These are phyloP conservation scores for Senna tora DNA, from an alignment of 306 rosid species.

Conservation along the genomic window DNA sequence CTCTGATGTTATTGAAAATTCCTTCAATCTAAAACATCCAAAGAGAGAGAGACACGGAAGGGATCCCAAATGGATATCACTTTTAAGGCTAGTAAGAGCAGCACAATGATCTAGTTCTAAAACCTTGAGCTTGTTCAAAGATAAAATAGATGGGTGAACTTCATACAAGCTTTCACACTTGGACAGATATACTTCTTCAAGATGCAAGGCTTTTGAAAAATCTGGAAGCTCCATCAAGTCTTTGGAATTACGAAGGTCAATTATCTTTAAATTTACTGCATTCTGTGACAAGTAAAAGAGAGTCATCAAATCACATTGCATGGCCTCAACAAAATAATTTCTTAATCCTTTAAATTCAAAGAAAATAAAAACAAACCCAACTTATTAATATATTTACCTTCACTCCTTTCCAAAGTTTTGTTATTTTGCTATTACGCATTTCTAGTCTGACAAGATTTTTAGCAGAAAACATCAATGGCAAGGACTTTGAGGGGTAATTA, in stretches of 20 bases:
- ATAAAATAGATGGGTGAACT: neutral
- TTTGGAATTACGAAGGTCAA: neutral
- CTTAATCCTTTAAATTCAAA: no score
- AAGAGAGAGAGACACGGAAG: no score
- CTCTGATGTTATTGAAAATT: no score
- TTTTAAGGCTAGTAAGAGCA: no score
- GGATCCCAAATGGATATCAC: no score
- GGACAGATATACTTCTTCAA: neutral
- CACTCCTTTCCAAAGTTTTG: conserved; percentile 32
- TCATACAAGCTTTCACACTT: neutral
- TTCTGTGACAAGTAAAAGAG: neutral
- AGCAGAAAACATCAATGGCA: conserved; percentile 27
- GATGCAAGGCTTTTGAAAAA: neutral
- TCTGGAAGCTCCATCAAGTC: neutral
- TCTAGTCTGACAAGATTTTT: conserved; percentile 35
- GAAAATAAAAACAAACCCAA: no score
- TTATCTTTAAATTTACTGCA: neutral
- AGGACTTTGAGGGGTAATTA: conserved; percentile 33
- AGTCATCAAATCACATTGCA: no score
- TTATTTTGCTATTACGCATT: conserved; percentile 28
- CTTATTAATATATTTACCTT: conserved; percentile 40
- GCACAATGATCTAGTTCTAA: no score
- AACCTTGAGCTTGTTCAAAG: neutral
- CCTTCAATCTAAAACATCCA: no score
- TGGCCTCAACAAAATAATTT: no score